These are phyloP conservation scores for Antitrichia curtipendula DNA, from an alignment of 225 moss, liverwort and hornwort genomes.

Conservation along the genomic window DNA sequence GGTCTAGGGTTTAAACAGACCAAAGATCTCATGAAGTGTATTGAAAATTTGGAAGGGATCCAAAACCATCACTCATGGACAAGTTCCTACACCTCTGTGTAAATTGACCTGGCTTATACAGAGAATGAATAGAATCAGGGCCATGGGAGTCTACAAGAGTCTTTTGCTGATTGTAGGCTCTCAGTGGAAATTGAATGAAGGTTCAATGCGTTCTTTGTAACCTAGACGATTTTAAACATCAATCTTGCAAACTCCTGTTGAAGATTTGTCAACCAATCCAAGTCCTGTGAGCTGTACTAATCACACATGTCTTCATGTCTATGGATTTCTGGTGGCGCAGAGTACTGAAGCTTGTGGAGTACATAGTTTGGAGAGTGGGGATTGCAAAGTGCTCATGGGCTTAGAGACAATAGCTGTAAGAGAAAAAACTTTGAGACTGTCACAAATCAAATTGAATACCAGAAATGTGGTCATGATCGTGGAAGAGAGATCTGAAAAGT, in stretches of 20 bases:
- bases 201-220: not conserved
- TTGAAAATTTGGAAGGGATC: not conserved
- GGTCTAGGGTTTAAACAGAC: not conserved
- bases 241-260: not conserved
- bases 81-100: not conserved
- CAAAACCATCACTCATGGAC: not conserved
- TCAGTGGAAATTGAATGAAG: not conserved
- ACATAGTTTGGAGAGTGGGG: not conserved
- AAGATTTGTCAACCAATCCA: not conserved
- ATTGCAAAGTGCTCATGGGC: not conserved
- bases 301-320: no score
- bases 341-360: not conserved
- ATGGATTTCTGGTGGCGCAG: not conserved
- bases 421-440: not conserved
- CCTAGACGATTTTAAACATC: not conserved
- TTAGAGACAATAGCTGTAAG: no score
- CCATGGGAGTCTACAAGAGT: not conserved
- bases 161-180: not conserved
- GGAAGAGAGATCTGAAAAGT: not conserved
- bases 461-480: not conserved
- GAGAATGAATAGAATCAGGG: not conserved
- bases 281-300: not conserved
- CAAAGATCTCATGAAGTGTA: not conserved
- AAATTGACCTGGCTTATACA: not conserved
- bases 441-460: not conserved